phyloP scores from a whole-genome alignment of 495 filamentous ascomycete genomes.

The Xylaria palmicola region DNA sequence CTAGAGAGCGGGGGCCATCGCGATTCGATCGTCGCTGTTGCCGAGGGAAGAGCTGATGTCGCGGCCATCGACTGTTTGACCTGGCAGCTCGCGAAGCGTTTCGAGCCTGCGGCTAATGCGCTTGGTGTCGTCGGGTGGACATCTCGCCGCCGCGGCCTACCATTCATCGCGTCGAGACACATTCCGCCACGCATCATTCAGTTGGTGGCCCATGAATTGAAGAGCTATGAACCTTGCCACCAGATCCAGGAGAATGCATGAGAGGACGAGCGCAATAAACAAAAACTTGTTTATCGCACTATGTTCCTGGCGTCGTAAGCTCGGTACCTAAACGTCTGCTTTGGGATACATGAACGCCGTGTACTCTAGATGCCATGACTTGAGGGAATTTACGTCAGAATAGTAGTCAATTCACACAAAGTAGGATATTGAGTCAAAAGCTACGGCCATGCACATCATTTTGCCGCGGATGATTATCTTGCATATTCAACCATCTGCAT shows the following conservation, averaged over 20 bases:
- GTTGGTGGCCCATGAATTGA: neutral
- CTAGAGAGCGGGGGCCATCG: slow-evolving; percentile 7
- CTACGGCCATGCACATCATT: no score
- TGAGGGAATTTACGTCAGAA: no score
- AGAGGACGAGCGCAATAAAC: no score
- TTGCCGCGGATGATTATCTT: no score
- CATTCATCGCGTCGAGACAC: neutral
- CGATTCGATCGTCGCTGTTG: slow-evolving; percentile 3
- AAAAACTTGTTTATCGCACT: no score
- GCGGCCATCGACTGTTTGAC: slow-evolving; percentile 5
- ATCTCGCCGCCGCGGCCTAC: neutral
- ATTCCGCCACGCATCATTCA: neutral
- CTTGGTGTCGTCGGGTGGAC: slow-evolving; percentile 9
- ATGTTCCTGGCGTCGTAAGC: no score
- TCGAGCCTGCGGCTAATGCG: neutral
- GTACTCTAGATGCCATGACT: no score
- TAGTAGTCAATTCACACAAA: no score
- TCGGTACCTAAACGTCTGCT: no score
- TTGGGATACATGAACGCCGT: no score
- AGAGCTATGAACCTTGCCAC: neutral
- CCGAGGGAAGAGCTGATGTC: neutral
- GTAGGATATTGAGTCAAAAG: no score
- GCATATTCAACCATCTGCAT: no score
- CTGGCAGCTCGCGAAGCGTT: slow-evolving; percentile 7
- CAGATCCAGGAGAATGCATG: neutral